Evolutionary conservation across 2,329 filamentous ascomycete species (phyloP).

Genomic region (Claviceps cyperi): DNA sequence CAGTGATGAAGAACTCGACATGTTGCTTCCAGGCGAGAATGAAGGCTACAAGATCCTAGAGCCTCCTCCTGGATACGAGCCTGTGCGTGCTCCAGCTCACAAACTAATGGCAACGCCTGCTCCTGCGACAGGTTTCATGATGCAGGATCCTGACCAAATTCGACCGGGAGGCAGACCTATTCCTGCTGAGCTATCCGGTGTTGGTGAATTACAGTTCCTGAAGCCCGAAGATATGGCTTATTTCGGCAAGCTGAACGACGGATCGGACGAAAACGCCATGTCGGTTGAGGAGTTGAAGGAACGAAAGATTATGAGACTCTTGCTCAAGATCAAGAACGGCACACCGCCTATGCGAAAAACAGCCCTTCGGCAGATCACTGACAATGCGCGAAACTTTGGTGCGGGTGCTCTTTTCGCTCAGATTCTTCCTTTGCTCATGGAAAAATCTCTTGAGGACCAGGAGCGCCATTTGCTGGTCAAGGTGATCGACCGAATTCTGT

Average conservation of each 20-base stretch:
- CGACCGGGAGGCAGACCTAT: slow-evolving; percentile 77
- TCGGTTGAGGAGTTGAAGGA: slow-evolving; percentile 94
- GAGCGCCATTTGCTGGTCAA: slow-evolving; percentile 97
- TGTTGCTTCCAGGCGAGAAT: slow-evolving; percentile 72
- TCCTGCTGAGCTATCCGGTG: slow-evolving; percentile 87
- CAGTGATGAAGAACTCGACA: slow-evolving; percentile 87
- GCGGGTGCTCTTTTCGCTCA: slow-evolving; percentile 92
- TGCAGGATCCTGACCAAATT: slow-evolving; percentile 84
- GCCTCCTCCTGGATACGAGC: slow-evolving; percentile 82
- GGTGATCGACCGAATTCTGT: slow-evolving; percentile 95
- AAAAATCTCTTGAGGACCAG: slow-evolving; percentile 93
- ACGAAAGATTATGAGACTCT: slow-evolving; percentile 91
- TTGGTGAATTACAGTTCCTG: slow-evolving; percentile 94
- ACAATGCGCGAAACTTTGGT: slow-evolving; percentile 93
- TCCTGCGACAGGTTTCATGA: slow-evolving; percentile 81
- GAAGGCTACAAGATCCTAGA: slow-evolving; percentile 89
- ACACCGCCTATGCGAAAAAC: slow-evolving; percentile 98
- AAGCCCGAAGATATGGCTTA: slow-evolving; percentile 98
- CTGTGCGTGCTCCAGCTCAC: slow-evolving; percentile 61
- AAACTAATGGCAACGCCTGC: slow-evolving; percentile 61
- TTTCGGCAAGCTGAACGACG: slow-evolving; percentile 93
- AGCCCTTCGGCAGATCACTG: slow-evolving; percentile 87
- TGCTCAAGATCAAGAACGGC: slow-evolving; percentile 98
- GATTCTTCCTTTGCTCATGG: slow-evolving; percentile 92
- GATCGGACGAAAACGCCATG: slow-evolving; percentile 78